Evolutionary conservation across 169 alveolate genomes (phyloP).

Genomic region (Eimeria tenella): DNA sequence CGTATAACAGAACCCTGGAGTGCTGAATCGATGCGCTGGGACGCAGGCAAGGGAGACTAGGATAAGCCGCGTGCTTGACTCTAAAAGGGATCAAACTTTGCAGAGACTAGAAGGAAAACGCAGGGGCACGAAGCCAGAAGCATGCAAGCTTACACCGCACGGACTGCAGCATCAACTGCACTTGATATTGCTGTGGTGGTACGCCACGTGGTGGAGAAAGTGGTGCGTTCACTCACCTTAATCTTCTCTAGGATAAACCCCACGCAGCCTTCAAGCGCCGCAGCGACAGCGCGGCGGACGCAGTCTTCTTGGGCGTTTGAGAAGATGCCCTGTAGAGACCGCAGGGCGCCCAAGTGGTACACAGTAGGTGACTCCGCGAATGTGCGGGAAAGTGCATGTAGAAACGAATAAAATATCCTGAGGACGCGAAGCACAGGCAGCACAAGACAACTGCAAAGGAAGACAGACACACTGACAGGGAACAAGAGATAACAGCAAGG

Average conservation of each 20-base stretch:
- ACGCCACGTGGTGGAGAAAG: too few relatives aligned
- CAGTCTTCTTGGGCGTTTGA: slow-evolving; percentile 56
- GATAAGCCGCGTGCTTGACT: too few relatives aligned
- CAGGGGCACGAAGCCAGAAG: too few relatives aligned
- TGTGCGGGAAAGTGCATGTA: slow-evolving; percentile 52
- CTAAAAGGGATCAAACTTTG: too few relatives aligned
- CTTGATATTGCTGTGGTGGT: too few relatives aligned
- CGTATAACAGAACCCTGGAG: too few relatives aligned
- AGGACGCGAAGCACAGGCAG: not conserved
- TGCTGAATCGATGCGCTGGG: too few relatives aligned
- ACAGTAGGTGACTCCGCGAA: slow-evolving; percentile 73
- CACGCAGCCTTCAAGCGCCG: slow-evolving; percentile 49
- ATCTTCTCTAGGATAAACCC: slow-evolving; percentile 54
- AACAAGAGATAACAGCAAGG: not conserved
- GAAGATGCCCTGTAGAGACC: slow-evolving; percentile 70
- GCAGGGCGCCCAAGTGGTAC: slow-evolving; percentile 76
- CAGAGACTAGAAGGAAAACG: too few relatives aligned
- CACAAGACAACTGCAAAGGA: not conserved
- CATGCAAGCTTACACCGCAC: too few relatives aligned
- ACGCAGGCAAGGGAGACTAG: too few relatives aligned
- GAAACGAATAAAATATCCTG: slow-evolving; percentile 72
- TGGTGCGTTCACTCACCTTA: slow-evolving; percentile 41
- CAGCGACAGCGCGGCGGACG: slow-evolving; percentile 64
- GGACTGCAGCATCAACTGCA: too few relatives aligned
- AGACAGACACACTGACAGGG: not conserved